phyloP scores from a whole-genome alignment of 163 green algal species.

The Picocystis sp. region DNA sequence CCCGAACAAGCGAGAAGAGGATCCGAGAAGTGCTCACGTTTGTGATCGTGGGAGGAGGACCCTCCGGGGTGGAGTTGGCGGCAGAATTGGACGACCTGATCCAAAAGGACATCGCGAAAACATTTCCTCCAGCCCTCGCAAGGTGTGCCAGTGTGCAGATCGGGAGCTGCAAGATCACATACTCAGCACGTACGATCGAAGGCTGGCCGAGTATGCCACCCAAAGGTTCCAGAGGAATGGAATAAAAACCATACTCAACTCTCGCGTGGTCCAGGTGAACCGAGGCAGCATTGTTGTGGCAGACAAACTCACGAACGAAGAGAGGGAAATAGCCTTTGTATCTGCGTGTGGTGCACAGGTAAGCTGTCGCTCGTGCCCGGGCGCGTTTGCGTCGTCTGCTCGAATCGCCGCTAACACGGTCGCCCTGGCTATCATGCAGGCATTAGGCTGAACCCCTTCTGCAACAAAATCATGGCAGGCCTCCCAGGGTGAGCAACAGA shows the following conservation, averaged over 20 bases:
- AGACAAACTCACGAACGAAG: constrained; percentile 38
- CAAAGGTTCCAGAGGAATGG: constrained; percentile 46
- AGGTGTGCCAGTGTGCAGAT: constrained; percentile 48
- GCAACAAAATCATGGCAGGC: constrained; percentile 45
- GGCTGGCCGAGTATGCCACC: constrained; percentile 60
- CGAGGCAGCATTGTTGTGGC: constrained; percentile 33
- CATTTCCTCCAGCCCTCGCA: constrained; percentile 40
- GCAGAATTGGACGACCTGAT: constrained; percentile 84
- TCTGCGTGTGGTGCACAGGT: constrained; percentile 68
- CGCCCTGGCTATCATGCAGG: constrained; percentile 10
- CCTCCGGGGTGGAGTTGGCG: constrained; percentile 87
- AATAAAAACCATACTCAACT: constrained; percentile 70
- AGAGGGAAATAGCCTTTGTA: constrained; percentile 50
- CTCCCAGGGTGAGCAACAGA: constrained; percentile 46
- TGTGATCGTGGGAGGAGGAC: constrained; percentile 81
- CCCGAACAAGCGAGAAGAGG: constrained; percentile 20
- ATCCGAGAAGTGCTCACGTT: constrained; percentile 67
- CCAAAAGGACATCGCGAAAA: constrained; percentile 36
- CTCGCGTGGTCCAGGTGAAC: constrained; percentile 39
- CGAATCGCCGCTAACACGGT: no score
- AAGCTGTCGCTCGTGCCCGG: no score
- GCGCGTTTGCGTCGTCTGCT: no score
- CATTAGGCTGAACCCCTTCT: constrained; percentile 71
- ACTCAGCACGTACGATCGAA: constrained; percentile 73
- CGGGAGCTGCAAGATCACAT: constrained; percentile 75